Conservation (phyloP, 331 rosid species). For the Malus hybrid region DNA sequence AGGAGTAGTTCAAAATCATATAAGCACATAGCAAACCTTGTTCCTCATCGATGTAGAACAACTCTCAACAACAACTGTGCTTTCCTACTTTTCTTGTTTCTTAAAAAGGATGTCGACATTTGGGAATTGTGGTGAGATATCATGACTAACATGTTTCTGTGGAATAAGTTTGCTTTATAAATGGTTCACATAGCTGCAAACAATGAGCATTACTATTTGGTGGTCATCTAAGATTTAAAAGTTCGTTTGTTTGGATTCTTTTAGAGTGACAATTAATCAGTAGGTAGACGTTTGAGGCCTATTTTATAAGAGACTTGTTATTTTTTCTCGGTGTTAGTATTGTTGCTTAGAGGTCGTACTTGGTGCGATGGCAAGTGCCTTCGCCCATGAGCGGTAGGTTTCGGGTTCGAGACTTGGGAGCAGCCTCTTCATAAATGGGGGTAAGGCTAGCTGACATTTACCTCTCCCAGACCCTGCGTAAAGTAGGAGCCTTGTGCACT, state of each 20-base stretch:
- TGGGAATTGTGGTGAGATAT: neutral
- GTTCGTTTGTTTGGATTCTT: neutral
- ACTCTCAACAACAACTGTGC: no score
- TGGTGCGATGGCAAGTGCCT: no score
- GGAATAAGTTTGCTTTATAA: neutral
- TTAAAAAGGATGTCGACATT: neutral
- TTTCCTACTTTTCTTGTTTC: neutral
- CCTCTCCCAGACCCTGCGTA: no score
- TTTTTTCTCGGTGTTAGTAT: neutral
- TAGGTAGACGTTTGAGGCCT: neutral
- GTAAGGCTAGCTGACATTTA: no score
- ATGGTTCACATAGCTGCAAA: neutral
- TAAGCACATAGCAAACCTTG: no score
- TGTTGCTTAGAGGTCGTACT: no score
- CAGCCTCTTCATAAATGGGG: no score
- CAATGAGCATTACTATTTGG: neutral
- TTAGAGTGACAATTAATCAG: neutral
- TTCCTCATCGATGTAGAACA: no score
- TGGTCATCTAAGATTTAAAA: neutral
- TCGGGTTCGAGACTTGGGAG: no score
- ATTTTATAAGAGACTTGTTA: neutral
- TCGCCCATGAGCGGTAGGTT: no score
- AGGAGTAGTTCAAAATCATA: no score
- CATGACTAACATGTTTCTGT: neutral
- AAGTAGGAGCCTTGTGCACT: no score